These are phyloP conservation scores for Oryza brachyantha DNA, from an alignment of 176 grass and related monocot species.

Conservation along the genomic window DNA sequence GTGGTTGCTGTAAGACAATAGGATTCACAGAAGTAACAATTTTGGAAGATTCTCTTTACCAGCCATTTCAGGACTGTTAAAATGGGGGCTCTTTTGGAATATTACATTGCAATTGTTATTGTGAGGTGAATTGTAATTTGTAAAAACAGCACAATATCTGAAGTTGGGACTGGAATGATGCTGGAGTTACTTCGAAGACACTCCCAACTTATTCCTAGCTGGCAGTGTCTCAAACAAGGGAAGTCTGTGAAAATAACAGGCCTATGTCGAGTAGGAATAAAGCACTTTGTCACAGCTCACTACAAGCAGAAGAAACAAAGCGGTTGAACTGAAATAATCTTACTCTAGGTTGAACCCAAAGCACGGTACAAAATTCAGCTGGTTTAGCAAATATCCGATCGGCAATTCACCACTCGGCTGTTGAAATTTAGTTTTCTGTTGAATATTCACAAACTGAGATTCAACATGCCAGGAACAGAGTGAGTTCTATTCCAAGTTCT, in stretches of 20 bases:
- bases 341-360: background rate
- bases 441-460: background rate
- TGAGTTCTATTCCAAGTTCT: background rate
- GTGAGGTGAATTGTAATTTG: background rate
- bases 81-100: background rate
- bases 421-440: background rate
- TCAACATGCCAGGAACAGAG: constrained; percentile 1
- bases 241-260: constrained; percentile 18
- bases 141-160: background rate
- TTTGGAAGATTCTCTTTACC: background rate
- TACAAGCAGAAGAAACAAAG: constrained; percentile 20
- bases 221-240: constrained; percentile 19
- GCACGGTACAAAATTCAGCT: constrained; percentile 3
- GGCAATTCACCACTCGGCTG: background rate
- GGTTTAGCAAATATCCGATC: background rate
- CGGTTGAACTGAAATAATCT: constrained; percentile 28
- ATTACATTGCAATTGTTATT: background rate
- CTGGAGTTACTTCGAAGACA: constrained; percentile 52
- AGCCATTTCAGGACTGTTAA: background rate
- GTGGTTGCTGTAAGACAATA: background rate
- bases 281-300: constrained; percentile 22
- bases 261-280: constrained; percentile 2
- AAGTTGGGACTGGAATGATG: constrained; percentile 18
- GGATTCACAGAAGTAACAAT: background rate
- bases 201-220: constrained; percentile 31